Percentiles rank a stretch among this genome's conserved stretches.
These are phyloP conservation scores for Perkinsus olseni DNA, from an alignment of 169 alveolate genomes.

Conservation along the genomic window DNA sequence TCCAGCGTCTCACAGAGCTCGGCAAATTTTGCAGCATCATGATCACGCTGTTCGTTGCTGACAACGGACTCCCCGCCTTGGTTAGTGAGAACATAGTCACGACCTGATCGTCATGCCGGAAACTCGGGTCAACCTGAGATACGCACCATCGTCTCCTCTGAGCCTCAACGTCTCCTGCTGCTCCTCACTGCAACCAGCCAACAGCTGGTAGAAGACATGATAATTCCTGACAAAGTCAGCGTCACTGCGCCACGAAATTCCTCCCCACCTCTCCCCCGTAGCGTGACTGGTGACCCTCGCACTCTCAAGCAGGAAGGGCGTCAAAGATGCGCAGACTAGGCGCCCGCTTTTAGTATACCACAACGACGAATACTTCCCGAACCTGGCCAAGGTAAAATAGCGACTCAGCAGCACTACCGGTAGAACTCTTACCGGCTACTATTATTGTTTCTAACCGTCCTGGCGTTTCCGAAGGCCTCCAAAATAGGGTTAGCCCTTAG, in stretches of 20 bases:
- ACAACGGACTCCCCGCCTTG: neutral
- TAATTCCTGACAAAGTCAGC: conserved; percentile 42
- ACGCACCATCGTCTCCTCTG: neutral
- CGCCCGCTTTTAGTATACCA: conserved; percentile 50
- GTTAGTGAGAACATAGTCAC: neutral
- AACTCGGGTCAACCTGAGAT: neutral
- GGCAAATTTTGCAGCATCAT: neutral
- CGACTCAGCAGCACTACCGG: conserved; percentile 40
- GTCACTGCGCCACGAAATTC: neutral
- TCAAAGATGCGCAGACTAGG: conserved; percentile 82
- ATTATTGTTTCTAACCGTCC: conserved; percentile 91
- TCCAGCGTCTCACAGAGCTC: neutral
- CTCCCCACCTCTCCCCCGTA: neutral
- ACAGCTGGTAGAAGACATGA: conserved; percentile 86
- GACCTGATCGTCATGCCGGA: neutral
- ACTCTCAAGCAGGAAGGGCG: conserved; percentile 83
- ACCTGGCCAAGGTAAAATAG: conserved; percentile 1
- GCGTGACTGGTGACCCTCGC: neutral
- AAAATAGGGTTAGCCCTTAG: conserved; percentile 85
- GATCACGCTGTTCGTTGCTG: neutral
- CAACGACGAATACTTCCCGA: conserved; percentile 46
- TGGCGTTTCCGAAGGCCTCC: conserved; percentile 97
- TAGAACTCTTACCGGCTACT: conserved; percentile 77
- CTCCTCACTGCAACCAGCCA: conserved; percentile 41
- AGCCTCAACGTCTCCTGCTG: neutral